Evolutionary conservation across 306 rosid species (phyloP), one percentile per base, ranked within the genome.

Genomic region (Begonia loranthoides): DNA sequence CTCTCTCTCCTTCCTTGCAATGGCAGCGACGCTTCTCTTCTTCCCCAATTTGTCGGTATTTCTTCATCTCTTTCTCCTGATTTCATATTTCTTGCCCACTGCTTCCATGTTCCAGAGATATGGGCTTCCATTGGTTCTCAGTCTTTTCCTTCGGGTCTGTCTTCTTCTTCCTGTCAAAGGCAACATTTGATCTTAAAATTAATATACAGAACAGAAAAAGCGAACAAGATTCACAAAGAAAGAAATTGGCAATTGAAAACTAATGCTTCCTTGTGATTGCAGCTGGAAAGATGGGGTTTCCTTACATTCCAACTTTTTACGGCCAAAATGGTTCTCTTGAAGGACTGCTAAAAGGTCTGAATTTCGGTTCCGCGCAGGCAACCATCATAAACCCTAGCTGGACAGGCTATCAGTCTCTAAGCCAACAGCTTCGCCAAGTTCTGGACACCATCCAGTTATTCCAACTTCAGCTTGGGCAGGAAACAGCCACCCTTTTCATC

Each of bases 1-100:
- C 63, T 79, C 66, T 88, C 97, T 45, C 46, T 84, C 22, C 45
- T 69, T 57, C 70, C 97, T 0, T 88, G 97, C 45, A 69, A 77
- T 43, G 74, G 81, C 17, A 66, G 79, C 11, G 66, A 65, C 57
- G 13, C 78, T 17, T 68, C 62, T 36, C 97, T 88, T 59, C 84
- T 84, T 65, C 97, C 95, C 43, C 79, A 84, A 39, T 77, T 81
- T 63, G 79, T 84, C 21, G 97, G 97, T 78, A 80, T n/a, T 50
- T 45, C 41, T 41, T 16, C 55, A 15, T 10, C 38, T 54, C 50
- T 49, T 54, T 51, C 46, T 9, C 15, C 55, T 63, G 17, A 15
- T 13, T 52, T 15, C 15, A 21, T 45, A 1, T 12, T 0, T 41
- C 8, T 15, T 4, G 14, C 17, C 21, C 21, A 9, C 9, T 63